A percentile compares a stretch with the other conserved stretches of the same genome.
These are phyloP conservation scores for Colletotrichum sp. DNA, from an alignment of 2,329 filamentous ascomycete species.

Conservation along the genomic window DNA sequence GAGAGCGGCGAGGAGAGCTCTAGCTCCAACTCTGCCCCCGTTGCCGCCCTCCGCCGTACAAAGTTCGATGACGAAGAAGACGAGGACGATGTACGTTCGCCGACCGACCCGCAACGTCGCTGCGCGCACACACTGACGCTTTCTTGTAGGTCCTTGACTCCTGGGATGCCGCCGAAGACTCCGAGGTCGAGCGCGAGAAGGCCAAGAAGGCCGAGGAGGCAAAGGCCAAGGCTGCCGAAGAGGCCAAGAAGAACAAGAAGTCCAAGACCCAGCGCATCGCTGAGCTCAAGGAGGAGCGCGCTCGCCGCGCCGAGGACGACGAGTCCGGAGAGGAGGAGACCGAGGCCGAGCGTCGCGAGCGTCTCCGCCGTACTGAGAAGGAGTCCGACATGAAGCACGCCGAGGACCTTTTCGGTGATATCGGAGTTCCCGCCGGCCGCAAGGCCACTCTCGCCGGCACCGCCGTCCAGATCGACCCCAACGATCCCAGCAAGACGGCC, in stretches of 20 bases:
- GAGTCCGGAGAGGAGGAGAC: conserved; percentile 65
- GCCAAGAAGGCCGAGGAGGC: conserved; percentile 83
- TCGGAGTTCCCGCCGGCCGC: conserved; percentile 70
- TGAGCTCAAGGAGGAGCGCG: conserved; percentile 71
- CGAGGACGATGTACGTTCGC: conserved; percentile 73
- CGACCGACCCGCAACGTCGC: neutral
- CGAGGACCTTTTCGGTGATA: conserved; percentile 84
- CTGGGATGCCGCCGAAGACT: conserved; percentile 97
- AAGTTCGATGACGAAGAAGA: conserved; percentile 93
- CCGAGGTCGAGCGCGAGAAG: conserved; percentile 95
- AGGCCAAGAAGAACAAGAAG: conserved; percentile 90
- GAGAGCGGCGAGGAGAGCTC: conserved; percentile 40
- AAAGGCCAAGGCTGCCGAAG: conserved; percentile 88
- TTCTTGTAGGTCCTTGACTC: conserved; percentile 80
- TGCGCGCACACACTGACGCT: neutral
- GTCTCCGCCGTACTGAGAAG: conserved; percentile 80
- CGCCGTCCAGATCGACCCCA: conserved; percentile 71
- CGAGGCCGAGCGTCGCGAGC: conserved; percentile 73
- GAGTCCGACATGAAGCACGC: conserved; percentile 89
- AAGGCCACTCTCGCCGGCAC: conserved; percentile 70
- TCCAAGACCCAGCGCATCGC: conserved; percentile 84
- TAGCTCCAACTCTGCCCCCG: conserved; percentile 40
- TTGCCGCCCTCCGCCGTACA: conserved; percentile 46
- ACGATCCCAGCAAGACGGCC: conserved; percentile 78
- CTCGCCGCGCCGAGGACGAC: conserved; percentile 52